phyloP scores from a whole-genome alignment of 257 asterid genomes.

The Salvia miltiorrhiza region DNA sequence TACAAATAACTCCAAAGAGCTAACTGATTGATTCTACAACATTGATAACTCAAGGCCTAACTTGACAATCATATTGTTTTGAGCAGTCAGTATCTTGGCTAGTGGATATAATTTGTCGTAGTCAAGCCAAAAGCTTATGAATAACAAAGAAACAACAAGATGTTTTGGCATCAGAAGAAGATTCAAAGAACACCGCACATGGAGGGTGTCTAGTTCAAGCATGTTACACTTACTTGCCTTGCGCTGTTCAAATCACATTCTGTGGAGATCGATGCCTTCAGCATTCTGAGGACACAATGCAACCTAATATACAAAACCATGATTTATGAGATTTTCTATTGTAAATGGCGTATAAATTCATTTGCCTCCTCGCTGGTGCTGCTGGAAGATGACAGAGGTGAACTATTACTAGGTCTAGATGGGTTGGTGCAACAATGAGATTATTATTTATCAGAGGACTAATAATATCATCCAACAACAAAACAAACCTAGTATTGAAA shows the following conservation, averaged over 20 bases:
- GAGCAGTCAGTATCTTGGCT: background rate
- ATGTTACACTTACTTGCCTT: background rate
- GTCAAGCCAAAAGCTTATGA: background rate
- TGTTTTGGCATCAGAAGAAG: background rate
- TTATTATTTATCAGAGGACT: no score
- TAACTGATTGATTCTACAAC: constrained; percentile 1
- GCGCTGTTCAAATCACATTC: background rate
- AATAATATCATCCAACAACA: no score
- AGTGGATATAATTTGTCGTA: background rate
- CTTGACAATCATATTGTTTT: background rate
- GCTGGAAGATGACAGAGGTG: no score
- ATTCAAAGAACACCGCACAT: background rate
- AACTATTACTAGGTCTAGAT: no score
- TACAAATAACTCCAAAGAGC: background rate
- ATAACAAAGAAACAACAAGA: background rate
- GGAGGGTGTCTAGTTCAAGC: constrained; percentile 4
- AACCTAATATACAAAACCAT: background rate
- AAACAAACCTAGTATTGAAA: no score
- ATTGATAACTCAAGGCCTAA: constrained; percentile 12
- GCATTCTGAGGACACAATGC: background rate
- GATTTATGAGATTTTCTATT: background rate
- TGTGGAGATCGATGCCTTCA: background rate
- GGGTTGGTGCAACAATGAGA: no score
- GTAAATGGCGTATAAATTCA: background rate
- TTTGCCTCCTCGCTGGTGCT: background rate